Conservation (phyloP, 768 basidiomycete species). For the Tylopilus sp. region DNA sequence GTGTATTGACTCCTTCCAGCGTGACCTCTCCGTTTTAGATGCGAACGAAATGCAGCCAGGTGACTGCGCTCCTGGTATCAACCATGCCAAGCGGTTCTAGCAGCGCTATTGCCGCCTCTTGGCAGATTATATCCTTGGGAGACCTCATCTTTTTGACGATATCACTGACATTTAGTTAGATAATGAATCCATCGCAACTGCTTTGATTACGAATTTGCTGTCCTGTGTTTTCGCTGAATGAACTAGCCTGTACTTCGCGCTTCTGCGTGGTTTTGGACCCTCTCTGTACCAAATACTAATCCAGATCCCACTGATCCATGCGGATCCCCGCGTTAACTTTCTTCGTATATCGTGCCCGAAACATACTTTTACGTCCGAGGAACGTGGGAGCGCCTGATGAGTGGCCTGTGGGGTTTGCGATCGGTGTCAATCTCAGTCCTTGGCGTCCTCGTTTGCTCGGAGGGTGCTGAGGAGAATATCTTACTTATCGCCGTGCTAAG, state of each 20-base stretch:
- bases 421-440: no score
- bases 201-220: not conserved
- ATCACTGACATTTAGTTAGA: constrained; percentile 9
- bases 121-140: constrained; percentile 9
- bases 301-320: not conserved
- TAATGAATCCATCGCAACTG: not conserved
- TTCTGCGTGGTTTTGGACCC: not conserved
- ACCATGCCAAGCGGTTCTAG: not conserved
- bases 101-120: not conserved
- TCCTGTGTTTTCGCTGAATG: not conserved
- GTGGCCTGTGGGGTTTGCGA: no score
- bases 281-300: not conserved
- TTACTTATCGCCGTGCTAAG: no score
- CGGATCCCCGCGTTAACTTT: no score
- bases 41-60: not conserved
- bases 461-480: no score
- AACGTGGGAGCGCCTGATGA: no score
- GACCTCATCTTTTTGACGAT: constrained; percentile 2
- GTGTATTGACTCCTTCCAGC: not conserved
- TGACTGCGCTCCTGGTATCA: not conserved
- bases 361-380: not conserved
- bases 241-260: not conserved
- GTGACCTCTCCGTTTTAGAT: constrained; percentile 10
- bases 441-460: no score
- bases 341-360: not conserved